These are phyloP conservation scores for Mucor irregularis DNA, from an alignment of 371 early-diverging fungal genomes.

Conservation along the genomic window DNA sequence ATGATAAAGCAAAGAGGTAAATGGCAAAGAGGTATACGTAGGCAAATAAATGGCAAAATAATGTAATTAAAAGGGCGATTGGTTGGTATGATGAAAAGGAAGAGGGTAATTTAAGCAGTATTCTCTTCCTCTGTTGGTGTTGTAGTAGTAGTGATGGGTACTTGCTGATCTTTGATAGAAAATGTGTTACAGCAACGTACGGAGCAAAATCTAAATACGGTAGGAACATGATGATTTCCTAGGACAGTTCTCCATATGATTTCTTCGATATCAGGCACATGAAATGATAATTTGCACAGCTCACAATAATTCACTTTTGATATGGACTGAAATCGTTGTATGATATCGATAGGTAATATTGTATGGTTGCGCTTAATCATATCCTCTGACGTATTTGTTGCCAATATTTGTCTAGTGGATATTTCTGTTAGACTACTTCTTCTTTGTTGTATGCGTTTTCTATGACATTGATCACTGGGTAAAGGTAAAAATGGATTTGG, in stretches of 20 bases:
- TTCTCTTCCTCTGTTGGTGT: too few species aligned
- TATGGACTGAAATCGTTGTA: constrained; percentile 18
- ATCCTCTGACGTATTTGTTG: background rate
- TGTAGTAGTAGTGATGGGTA: background rate
- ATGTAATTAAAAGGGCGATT: background rate
- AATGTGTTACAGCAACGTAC: constrained; percentile 16
- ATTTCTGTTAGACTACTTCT: constrained; percentile 26
- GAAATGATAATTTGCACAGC: constrained; percentile 22
- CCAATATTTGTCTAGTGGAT: constrained; percentile 17
- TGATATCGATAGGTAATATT: constrained; percentile 13
- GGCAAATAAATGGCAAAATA: background rate
- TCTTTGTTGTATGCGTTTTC: background rate
- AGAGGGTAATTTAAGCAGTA: too few species aligned
- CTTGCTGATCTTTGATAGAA: background rate
- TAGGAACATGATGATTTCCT: constrained; percentile 26
- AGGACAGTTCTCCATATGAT: constrained; percentile 28
- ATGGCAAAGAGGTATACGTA: background rate
- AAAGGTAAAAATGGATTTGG: constrained; percentile 35
- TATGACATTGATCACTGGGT: background rate
- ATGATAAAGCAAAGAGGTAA: background rate
- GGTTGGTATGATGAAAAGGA: background rate
- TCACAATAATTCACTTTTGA: constrained; percentile 27
- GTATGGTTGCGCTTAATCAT: background rate
- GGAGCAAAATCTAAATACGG: constrained; percentile 40
- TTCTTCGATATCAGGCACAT: constrained; percentile 22